These are phyloP conservation scores for Fraxinus quadrangulata DNA, from an alignment of 257 asterid genomes.

Conservation along the genomic window DNA sequence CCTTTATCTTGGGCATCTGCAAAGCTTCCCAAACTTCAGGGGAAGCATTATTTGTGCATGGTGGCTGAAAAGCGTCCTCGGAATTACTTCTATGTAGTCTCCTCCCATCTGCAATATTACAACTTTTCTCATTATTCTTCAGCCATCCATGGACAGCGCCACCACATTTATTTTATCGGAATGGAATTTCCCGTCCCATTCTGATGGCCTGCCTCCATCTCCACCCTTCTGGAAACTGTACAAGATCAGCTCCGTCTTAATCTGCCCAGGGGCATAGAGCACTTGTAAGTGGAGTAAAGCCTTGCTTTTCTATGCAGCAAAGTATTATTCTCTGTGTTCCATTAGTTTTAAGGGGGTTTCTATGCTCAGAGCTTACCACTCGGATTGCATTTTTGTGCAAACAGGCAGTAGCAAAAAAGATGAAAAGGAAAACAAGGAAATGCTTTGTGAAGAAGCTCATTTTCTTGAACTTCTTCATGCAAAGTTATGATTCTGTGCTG, in stretches of 20 bases:
- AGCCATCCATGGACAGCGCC: slow-evolving; percentile 5
- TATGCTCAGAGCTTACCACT: slow-evolving; percentile 18
- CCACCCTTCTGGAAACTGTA: slow-evolving; percentile 15
- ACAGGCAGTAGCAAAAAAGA: background rate
- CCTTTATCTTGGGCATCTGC: slow-evolving; percentile 1
- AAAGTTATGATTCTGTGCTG: no score
- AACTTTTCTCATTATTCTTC: background rate
- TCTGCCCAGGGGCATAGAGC: slow-evolving; percentile 4
- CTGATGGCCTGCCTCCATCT: slow-evolving; percentile 20
- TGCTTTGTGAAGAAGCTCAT: background rate
- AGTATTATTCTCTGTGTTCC: slow-evolving; percentile 17
- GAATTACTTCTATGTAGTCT: slow-evolving; percentile 27
- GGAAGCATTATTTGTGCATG: slow-evolving; percentile 33
- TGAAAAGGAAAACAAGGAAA: background rate
- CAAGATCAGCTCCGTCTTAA: background rate
- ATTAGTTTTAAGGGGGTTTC: slow-evolving; percentile 3
- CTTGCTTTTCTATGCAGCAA: slow-evolving; percentile 17
- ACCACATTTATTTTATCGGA: slow-evolving; percentile 8
- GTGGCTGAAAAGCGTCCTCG: slow-evolving; percentile 31
- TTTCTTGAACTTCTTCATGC: background rate
- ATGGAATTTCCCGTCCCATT: slow-evolving; percentile 11
- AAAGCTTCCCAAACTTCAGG: slow-evolving; percentile 33
- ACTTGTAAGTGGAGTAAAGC: slow-evolving; percentile 16
- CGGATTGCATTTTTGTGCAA: slow-evolving; percentile 7
- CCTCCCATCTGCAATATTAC: slow-evolving; percentile 2